Base-by-base conservation (phyloP, 1,139 yeast species). In the Candida sp. region DNA sequence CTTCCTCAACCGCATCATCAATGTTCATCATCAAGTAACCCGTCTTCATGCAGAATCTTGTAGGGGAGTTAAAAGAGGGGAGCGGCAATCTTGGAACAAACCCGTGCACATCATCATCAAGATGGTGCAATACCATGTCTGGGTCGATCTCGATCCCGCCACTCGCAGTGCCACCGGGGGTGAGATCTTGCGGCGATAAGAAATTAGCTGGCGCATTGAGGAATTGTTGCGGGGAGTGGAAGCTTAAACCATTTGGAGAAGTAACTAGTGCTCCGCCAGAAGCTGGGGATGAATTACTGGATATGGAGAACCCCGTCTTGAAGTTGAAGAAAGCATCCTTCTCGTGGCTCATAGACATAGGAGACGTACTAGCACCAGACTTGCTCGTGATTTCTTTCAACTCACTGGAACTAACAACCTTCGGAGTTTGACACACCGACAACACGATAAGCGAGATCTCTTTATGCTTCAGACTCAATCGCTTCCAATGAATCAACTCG, bases 401-500 rank as follows among this genome's bases (percentile, higher is more conserved):
- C 11, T 45, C 48, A n/a, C 41, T 46, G 8, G 55, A 50, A 45
- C 89, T 72, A 5, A 87, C 67, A 38, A 85, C 58, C 44, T 86
- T 84, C 0, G 96, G 84, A 35, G 81, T 75, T 42, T 81, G 77
- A 56, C 85, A 87, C 0, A 89, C 90, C 9, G 94, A 85, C n/a
- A 88, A 76, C 17, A 90, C 91, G 38, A 90, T 82, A 61, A 89
- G 72, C 1, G 89, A 83, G 23, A 89, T 69, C 38, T 83, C 87
- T 57, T 86, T 84, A 49, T 82, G 79, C 54, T 81, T 81, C 49
- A 74, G 61, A 32, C 91, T 85, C 38, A 88, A 69, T 51, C 91
- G 69, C 63, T 89, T 85, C 93, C 94, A 86, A 61, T 87, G 90
- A 47, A 87, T 77, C 49, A 88, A 69, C 61, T 88, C 96, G 63